These are phyloP conservation scores for Orbilia oligospora DNA, from an alignment of 2,329 filamentous ascomycete species.

Conservation along the genomic window DNA sequence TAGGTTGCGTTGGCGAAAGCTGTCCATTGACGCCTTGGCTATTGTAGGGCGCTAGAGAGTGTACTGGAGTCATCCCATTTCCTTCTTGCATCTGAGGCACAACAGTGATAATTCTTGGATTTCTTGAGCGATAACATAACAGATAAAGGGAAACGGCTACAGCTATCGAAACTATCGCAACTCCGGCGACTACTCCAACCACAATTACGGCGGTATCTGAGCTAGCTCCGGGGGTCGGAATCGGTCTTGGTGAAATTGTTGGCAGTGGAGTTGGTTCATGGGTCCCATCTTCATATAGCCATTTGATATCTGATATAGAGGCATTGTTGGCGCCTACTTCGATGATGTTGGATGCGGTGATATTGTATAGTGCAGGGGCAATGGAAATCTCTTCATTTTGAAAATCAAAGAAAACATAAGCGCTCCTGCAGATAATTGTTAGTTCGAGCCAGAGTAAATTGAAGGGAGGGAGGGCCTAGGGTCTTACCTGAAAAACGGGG, in stretches of 20 bases:
- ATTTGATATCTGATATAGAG: slow-evolving; percentile 68
- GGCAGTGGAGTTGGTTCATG: not conserved
- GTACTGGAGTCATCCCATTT: not conserved
- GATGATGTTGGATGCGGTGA: slow-evolving; percentile 69
- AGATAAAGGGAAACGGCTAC: slow-evolving; percentile 17
- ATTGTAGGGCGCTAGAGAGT: not conserved
- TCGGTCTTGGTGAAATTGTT: no score
- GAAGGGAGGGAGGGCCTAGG: not conserved
- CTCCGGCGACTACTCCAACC: slow-evolving; percentile 21
- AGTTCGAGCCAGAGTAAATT: not conserved
- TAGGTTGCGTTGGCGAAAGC: slow-evolving; percentile 26
- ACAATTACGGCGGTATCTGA: slow-evolving; percentile 6
- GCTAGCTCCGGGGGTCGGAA: no score
- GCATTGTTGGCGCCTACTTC: slow-evolving; percentile 71
- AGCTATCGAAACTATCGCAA: not conserved
- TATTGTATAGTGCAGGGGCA: slow-evolving; percentile 76
- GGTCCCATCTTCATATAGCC: not conserved
- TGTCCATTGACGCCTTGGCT: slow-evolving; percentile 33
- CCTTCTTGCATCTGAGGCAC: not conserved
- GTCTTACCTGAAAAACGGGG: slow-evolving; percentile 41
- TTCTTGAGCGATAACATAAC: slow-evolving; percentile 13
- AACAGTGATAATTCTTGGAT: not conserved
- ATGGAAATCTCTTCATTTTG: slow-evolving; percentile 78
- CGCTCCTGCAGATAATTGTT: slow-evolving; percentile 64
- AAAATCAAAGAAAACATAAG: slow-evolving; percentile 82